Percentiles rank a stretch among this genome's conserved stretches.
Evolutionary conservation across 306 rosid genomes (phyloP).

Genomic region (Arachis hypogaea): DNA sequence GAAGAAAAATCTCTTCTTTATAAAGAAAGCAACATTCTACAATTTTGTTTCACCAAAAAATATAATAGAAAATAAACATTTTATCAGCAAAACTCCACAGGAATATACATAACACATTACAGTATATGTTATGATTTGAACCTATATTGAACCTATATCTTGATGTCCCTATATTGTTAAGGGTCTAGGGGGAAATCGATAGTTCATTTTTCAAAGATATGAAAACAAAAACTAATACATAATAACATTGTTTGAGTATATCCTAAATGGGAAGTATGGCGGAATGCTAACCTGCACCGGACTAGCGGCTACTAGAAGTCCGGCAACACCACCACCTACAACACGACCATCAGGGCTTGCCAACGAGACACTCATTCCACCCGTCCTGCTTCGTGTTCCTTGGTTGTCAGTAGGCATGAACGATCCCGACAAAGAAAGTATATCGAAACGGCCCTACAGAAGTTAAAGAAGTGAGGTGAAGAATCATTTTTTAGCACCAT

Average conservation of each 20-base stretch:
- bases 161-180: conserved; percentile 4
- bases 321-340: conserved; percentile 79
- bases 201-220: conserved; percentile 11
- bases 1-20: not conserved
- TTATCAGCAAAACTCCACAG: too few relatives aligned
- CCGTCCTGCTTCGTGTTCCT: conserved; percentile 78
- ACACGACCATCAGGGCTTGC: conserved; percentile 80
- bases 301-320: conserved; percentile 72
- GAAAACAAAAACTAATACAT: not conserved
- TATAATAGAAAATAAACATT: too few relatives aligned
- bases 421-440: conserved; percentile 76
- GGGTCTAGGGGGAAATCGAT: not conserved
- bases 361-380: conserved; percentile 75
- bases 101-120: too few relatives aligned
- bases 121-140: too few relatives aligned
- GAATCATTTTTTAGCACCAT: not conserved
- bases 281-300: conserved; percentile 70
- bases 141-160: too few relatives aligned
- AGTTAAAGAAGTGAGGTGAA: conserved; percentile 11
- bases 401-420: conserved; percentile 75
- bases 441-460: conserved; percentile 82
- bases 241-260: not conserved
- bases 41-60: too few relatives aligned
- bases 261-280: not conserved
- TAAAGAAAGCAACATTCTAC: too few relatives aligned